A percentile compares a stretch with the other conserved stretches of the same genome.
Evolutionary conservation across 257 asterid genomes (phyloP).

Genomic region (Solanum tarijense): DNA sequence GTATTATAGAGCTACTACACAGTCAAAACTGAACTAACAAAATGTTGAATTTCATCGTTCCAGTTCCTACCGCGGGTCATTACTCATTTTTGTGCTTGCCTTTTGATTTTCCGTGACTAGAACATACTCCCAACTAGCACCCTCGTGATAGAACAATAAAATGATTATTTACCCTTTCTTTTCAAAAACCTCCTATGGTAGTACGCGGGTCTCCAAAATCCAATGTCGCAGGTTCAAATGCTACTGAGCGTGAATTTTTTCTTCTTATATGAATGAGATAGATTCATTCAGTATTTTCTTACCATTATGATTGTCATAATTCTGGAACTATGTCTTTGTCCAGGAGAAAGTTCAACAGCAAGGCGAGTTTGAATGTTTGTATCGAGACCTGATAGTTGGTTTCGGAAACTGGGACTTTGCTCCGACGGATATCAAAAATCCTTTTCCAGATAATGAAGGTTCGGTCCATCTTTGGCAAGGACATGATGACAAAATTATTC

Average conservation of each 20-base stretch:
- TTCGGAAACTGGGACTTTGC: constrained; percentile 55
- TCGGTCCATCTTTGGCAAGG: constrained; percentile 79
- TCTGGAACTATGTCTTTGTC: background rate
- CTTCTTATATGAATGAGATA: background rate
- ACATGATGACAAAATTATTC: constrained; percentile 39
- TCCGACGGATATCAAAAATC: constrained; percentile 46
- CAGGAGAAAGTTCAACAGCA: constrained; percentile 59
- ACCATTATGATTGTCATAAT: too few species aligned
- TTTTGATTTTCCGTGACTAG: background rate
- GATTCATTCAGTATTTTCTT: background rate
- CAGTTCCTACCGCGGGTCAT: background rate
- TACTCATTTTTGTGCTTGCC: background rate
- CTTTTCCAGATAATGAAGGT: constrained; percentile 58
- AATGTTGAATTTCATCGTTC: background rate
- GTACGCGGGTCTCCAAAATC: background rate
- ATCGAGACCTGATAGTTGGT: constrained; percentile 41
- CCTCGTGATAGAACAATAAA: background rate
- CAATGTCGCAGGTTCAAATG: background rate
- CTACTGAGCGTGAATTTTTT: background rate
- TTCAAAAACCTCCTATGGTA: background rate
- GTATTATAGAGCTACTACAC: background rate
- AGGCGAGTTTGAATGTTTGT: constrained; percentile 51
- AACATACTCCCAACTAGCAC: background rate
- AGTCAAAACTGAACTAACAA: background rate
- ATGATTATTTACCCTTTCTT: background rate